Base-by-base conservation (phyloP, 202 grass and related monocot genomes). In the Elaeis oleifera region DNA sequence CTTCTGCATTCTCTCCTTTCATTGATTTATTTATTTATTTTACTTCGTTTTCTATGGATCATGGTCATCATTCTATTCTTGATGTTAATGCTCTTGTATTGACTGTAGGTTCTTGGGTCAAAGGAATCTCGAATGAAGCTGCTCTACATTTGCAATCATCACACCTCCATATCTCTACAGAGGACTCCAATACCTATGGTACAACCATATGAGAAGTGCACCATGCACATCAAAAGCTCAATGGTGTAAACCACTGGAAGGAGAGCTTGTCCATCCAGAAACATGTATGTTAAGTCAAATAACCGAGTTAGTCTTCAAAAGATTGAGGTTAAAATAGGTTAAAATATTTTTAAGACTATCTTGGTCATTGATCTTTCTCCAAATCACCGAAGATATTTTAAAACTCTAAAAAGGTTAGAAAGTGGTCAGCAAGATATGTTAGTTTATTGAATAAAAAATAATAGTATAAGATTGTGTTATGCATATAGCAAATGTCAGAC, bases 1-100 rank as follows among this genome's bases (percentile, higher is more conserved):
- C 29, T 63, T 36, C 16, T 18, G 5, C 19, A 64, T 50, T 64
- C 61, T 22, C 61, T 64, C 61, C 20, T 65, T 65, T 65, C 11
- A 52, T 51, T 11, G 39, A 15, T 24, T 24, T 24, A 24, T 24
- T 23, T 20, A 28, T 27, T 16, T 20, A 27, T 25, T 51, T 24
- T 1, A 65, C 48, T 65, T 52, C 62, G 4, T 22, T 53, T 65
- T 3, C 3, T 19, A 23, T 27, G 59, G 16, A 58, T 58, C 20
- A 24, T 58, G 17, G 59, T 61, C 59, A 61, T 48, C 59, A 2
- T 61, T 61, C 27, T 16, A n/a, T 61, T 29, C 59, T 44, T 48
- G 59, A 48, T 61, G 26, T 61, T 44, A 61, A 44, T 5, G 14
- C 28, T 61, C 59, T 61, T 29, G 16, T 61, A 13, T 27, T 61